Conservation (phyloP, 2,329 filamentous ascomycete species). For the Diaporthe sp. region DNA sequence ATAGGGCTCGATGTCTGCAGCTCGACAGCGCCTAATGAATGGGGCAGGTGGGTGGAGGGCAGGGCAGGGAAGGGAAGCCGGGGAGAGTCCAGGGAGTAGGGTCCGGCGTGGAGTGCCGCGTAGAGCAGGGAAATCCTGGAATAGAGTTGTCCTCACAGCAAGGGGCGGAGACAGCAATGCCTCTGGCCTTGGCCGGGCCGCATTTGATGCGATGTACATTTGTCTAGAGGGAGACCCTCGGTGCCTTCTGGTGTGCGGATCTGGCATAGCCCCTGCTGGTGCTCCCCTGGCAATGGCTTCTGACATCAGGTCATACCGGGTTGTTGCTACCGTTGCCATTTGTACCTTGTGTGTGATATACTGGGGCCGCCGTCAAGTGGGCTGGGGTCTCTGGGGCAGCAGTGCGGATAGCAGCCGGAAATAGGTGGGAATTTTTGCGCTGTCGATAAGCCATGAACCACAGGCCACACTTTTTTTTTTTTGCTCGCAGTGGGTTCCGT, state of each 20-base stretch:
- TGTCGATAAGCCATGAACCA: conserved; percentile 16
- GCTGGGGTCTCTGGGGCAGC: conserved; percentile 17
- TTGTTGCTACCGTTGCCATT: conserved; percentile 3
- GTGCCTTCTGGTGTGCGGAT: not conserved
- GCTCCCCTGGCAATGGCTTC: conserved; percentile 11
- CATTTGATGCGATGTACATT: conserved; percentile 27
- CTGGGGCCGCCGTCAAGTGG: conserved; percentile 25
- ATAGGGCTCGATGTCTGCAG: conserved; percentile 35
- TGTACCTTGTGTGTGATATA: conserved; percentile 5
- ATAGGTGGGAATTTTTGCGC: conserved; percentile 19
- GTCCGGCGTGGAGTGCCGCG: conserved; percentile 14
- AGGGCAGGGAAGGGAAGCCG: conserved; percentile 16
- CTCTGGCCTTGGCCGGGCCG: conserved; percentile 28
- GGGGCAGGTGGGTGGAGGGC: conserved; percentile 27
- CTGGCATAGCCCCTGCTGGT: conserved; percentile 9
- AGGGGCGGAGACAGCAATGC: conserved; percentile 33
- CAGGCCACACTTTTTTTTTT: not conserved
- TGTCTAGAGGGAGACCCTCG: conserved; percentile 8
- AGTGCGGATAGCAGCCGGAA: conserved; percentile 25
- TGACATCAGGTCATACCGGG: conserved; percentile 30
- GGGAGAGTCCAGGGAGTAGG: conserved; percentile 21
- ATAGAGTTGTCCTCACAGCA: conserved; percentile 21
- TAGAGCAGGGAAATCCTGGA: conserved; percentile 11
- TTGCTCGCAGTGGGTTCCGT: conserved; percentile 7
- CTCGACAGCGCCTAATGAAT: conserved; percentile 34